Evolutionary conservation across 2,329 filamentous ascomycete genomes (phyloP), one percentile per base, ranked within the genome.

Genomic region (Neonectria coccinea): DNA sequence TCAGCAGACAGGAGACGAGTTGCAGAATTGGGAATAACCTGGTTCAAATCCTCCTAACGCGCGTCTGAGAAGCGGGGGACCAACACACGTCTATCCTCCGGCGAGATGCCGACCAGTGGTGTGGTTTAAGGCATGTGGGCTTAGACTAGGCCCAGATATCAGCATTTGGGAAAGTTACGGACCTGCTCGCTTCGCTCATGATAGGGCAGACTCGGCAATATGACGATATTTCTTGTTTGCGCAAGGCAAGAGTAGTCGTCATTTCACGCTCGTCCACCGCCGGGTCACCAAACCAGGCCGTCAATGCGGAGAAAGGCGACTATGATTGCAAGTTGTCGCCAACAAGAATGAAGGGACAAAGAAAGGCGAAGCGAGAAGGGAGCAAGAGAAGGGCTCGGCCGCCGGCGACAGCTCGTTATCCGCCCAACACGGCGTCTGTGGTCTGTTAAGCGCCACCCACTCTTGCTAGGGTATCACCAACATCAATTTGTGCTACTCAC

Each of bases 41-140:
- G 52, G 31, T 14, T 18, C 22, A 36, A 33, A 31, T 31, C 50
- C 20, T 39, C 25, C 25, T 31, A 36, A 39, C 42, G n/a, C 31
- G 20, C 39, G 51, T 25, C 51, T 31, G 57, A 29, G 42, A 36
- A 42, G 57, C 29, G 57, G 57, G 57, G 57, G 16, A 5, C 25
- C 33, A 14, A 7, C 4, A 7, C 4, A 16, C 31, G 53, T 47
- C 41, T 48, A 47, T 54, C 53, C 22, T 41, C 36, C 20, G n/a
- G n/a, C 59, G 14, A 47, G 44, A 45, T 27, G 52, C 45, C 33
- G 22, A 42, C 18, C 16, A 50, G 33, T 51, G 59, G 59, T 62
- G 44, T 44, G 52, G 27, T 56, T 25, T 33, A 44, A 42, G 36
- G 8, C 20, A 22, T 53, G 16, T 41, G 31, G 31, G 36, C 36